Evolutionary conservation across 495 filamentous ascomycete genomes (phyloP).

Genomic region (Coniosporium apollinis): DNA sequence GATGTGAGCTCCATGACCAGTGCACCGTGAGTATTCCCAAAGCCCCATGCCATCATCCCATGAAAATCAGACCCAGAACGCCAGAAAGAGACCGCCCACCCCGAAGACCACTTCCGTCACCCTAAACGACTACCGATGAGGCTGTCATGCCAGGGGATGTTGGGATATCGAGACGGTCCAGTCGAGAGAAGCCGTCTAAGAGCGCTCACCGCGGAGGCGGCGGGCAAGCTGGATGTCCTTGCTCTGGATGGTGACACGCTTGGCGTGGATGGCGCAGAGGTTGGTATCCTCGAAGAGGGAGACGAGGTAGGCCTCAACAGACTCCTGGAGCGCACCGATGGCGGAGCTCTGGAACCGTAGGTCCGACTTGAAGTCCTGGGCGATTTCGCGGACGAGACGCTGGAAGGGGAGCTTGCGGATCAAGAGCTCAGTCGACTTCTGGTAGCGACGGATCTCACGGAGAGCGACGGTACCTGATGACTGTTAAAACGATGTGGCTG

Average conservation of each 20-base stretch:
- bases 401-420: slow-evolving; percentile 99
- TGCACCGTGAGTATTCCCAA: background rate
- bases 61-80: background rate
- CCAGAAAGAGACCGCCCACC: no score
- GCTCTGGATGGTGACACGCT: slow-evolving; percentile 51
- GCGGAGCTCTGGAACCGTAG: slow-evolving; percentile 99
- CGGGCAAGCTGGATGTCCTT: slow-evolving; percentile 22
- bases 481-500: slow-evolving; percentile 19
- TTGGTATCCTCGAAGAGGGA: slow-evolving; percentile 99
- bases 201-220: slow-evolving; percentile 20
- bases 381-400: slow-evolving; percentile 99
- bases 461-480: slow-evolving; percentile 87
- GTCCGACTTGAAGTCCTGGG: slow-evolving; percentile 99
- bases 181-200: no score
- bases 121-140: no score
- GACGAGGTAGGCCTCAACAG: slow-evolving; percentile 99
- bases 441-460: slow-evolving; percentile 99
- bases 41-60: background rate
- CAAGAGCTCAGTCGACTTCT: slow-evolving; percentile 99
- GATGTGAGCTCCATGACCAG: background rate
- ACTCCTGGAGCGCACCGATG: slow-evolving; percentile 99
- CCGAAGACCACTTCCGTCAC: no score
- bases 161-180: no score
- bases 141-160: no score
- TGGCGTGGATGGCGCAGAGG: slow-evolving; percentile 99